Evolutionary conservation across 2,329 filamentous ascomycete species (phyloP).

Genomic region (Talaromyces piceae): DNA sequence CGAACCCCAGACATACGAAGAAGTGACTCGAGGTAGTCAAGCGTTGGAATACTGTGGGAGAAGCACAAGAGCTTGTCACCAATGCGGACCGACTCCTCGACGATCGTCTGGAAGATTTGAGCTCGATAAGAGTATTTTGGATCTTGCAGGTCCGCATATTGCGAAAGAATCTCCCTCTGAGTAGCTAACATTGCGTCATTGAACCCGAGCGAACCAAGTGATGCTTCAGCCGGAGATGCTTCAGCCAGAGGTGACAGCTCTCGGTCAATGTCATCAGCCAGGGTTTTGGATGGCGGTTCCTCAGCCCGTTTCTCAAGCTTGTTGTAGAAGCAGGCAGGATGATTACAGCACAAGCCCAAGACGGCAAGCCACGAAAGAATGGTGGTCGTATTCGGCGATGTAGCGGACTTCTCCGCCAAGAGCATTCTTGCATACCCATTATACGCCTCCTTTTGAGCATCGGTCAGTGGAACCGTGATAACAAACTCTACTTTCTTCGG

Average conservation of each 20-base stretch:
- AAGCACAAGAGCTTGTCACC: slow-evolving; percentile 77
- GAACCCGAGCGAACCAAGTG: slow-evolving; percentile 34
- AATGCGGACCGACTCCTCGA: slow-evolving; percentile 54
- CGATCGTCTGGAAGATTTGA: slow-evolving; percentile 58
- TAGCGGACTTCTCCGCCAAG: slow-evolving; percentile 16
- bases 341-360: slow-evolving; percentile 50
- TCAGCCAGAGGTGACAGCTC: slow-evolving; percentile 7
- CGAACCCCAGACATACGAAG: slow-evolving; percentile 43
- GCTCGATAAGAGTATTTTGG: slow-evolving; percentile 60
- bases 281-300: slow-evolving; percentile 13
- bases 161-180: slow-evolving; percentile 23
- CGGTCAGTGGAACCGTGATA: slow-evolving; percentile 63
- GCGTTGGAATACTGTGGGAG: slow-evolving; percentile 60
- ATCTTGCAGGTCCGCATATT: slow-evolving; percentile 31
- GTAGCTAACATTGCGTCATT: slow-evolving; percentile 27
- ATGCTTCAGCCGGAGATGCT: slow-evolving; percentile 5
- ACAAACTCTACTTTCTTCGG: slow-evolving; percentile 76
- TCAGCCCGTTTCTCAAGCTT: slow-evolving; percentile 40
- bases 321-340: slow-evolving; percentile 47
- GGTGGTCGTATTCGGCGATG: slow-evolving; percentile 29
- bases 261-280: slow-evolving; percentile 15
- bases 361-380: slow-evolving; percentile 51
- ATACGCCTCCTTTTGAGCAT: slow-evolving; percentile 60
- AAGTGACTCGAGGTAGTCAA: slow-evolving; percentile 60
- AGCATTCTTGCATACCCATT: slow-evolving; percentile 42